Base-by-base conservation (phyloP, 345 rosid genomes). In the Melaleuca alternifolia region DNA sequence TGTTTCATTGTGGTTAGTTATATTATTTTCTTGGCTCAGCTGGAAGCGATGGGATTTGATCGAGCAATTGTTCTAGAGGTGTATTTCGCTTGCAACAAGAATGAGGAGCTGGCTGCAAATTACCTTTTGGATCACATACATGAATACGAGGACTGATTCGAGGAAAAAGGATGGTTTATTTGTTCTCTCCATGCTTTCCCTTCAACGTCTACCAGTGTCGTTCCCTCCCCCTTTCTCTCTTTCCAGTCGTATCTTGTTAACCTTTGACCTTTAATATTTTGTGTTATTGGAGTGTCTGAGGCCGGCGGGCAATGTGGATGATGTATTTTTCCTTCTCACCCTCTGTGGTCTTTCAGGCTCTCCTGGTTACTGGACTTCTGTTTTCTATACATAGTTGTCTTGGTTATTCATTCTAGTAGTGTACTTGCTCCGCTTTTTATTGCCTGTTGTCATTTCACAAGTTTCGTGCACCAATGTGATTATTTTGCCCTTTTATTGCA, bases 21-120 rank as follows among this genome's bases (percentile, higher is more conserved):
- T 28, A 18, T 83, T 83, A 12, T 83, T 51, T 51, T 10, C 46
- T 83, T 33, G 54, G 30, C 50, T n/a, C 87, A 97, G 98, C 98
- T 96, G 71, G 99, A 95, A 89, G 98, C 94, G 11, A 97, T 97
- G 99, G 98, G 99, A 18, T 97, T 96, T 84, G 96, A 96, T 87
- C 91, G 96, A 57, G 95, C 93, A 30, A 92, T 95, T 57, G 99
- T 95, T 11, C 87, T 96, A 82, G 98, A 96, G 65, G 99, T 95
- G 85, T 96, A 92, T 92, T 95, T 96, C 86, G 98, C 98, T 11
- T 97, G 98, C 92, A 96, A 97, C 95, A 95, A 96, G 95, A 91
- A 97, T 46, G 99, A 96, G 88, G 99, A 97, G 88, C 92, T 96
- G 88, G 98, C 99, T n/a, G 98, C 98, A 50, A 96, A 96, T 92